Conservation (phyloP, 108 stramenopile genomes). For the Mediolabrus comicus region DNA sequence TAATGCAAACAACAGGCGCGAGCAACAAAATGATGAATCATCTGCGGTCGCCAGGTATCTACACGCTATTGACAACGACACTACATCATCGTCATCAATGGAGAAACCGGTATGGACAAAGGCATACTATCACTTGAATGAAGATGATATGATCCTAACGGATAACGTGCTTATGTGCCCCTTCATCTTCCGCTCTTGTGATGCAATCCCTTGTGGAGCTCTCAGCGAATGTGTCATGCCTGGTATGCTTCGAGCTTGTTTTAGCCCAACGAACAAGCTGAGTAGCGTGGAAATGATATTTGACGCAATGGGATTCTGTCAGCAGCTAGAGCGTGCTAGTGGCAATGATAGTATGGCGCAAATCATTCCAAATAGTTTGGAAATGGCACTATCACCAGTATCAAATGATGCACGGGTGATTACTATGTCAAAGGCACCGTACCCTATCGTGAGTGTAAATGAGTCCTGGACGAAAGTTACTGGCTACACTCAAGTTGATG, state of each 20-base stretch:
- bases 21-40: not conserved
- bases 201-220: constrained; percentile 78
- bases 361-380: constrained; percentile 78
- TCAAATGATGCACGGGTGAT: constrained; percentile 78
- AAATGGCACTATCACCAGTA: constrained; percentile 74
- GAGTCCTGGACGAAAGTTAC: constrained; percentile 67
- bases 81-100: constrained; percentile 10
- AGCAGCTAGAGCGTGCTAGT: constrained; percentile 79
- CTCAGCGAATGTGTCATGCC: constrained; percentile 74
- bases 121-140: constrained; percentile 70
- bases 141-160: constrained; percentile 80
- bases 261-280: constrained; percentile 68
- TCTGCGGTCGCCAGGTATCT: not conserved
- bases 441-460: constrained; percentile 75
- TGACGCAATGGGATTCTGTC: constrained; percentile 90
- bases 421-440: constrained; percentile 67
- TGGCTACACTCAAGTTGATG: constrained; percentile 75
- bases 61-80: constrained; percentile 23
- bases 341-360: constrained; percentile 68
- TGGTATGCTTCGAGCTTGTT: constrained; percentile 77
- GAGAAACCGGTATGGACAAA: constrained; percentile 32
- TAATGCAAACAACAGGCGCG: not conserved
- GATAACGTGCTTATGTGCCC: constrained; percentile 84
- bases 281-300: constrained; percentile 73
- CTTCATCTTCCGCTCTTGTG: constrained; percentile 73